Evolutionary conservation across 352 stramenopile genomes (phyloP).

Genomic region (Pythium grandisporangium): DNA sequence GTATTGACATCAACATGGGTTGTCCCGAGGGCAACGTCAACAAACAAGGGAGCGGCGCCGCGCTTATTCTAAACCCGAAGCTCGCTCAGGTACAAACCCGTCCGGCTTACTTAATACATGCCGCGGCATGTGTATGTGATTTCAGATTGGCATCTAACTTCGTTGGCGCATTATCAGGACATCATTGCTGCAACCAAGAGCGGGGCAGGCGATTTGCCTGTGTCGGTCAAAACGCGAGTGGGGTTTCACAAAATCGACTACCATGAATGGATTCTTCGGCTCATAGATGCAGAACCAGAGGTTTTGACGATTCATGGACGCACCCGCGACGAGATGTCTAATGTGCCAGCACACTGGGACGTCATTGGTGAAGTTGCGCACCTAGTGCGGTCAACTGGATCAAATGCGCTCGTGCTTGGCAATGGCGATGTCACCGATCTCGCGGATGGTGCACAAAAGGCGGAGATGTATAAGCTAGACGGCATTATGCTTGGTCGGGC

Average conservation of each 20-base stretch:
- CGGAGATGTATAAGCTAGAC: constrained; percentile 58
- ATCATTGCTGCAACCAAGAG: constrained; percentile 67
- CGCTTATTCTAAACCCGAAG: constrained; percentile 53
- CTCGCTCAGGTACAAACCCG: constrained; percentile 34
- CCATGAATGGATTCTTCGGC: constrained; percentile 58
- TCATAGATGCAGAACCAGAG: constrained; percentile 60
- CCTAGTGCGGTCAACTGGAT: constrained; percentile 38
- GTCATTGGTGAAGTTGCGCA: constrained; percentile 63
- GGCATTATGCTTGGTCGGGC: constrained; percentile 73
- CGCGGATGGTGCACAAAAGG: constrained; percentile 52
- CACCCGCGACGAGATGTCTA: constrained; percentile 78
- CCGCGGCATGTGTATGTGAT: neutral
- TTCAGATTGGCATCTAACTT: neutral
- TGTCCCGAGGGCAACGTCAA: constrained; percentile 71
- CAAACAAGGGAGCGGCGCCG: constrained; percentile 64
- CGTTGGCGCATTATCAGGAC: constrained; percentile 15
- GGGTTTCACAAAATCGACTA: constrained; percentile 74
- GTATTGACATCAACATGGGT: constrained; percentile 85
- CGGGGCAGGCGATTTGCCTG: constrained; percentile 44
- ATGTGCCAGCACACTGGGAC: constrained; percentile 74
- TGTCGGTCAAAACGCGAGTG: constrained; percentile 76
- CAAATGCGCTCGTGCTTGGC: constrained; percentile 54
- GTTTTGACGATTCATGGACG: constrained; percentile 72
- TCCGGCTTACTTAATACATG: too few relatives aligned
- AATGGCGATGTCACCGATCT: constrained; percentile 72